A percentile compares a stretch with the other conserved stretches of the same genome.
Evolutionary conservation across 148 eudicot genomes (phyloP).

Genomic region (Chenopodium berlandieri): DNA sequence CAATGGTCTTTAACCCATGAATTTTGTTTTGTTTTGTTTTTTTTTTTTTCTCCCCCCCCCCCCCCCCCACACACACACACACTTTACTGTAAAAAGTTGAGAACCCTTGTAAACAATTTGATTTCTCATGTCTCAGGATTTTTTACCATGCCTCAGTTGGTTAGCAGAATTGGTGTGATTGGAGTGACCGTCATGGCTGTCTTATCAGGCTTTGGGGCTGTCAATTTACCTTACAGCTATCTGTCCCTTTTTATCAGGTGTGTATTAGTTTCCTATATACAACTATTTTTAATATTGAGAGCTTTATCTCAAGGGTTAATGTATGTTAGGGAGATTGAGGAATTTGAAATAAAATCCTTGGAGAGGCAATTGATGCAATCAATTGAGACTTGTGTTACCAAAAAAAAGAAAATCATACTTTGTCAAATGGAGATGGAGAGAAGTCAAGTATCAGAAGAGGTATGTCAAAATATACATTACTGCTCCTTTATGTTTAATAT

Average conservation of each 20-base stretch:
- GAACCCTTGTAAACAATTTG: neutral
- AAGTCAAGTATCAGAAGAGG: constrained; percentile 93
- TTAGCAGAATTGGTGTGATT: constrained; percentile 97
- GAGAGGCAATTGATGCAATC: constrained; percentile 99
- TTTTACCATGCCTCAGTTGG: constrained; percentile 94
- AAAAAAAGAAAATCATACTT: constrained; percentile 93
- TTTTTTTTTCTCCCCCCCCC: too few species aligned
- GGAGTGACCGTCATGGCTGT: constrained; percentile 99
- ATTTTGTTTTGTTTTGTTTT: neutral
- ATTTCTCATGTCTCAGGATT: constrained; percentile 49
- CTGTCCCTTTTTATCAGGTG: constrained; percentile 94
- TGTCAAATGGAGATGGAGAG: constrained; percentile 84
- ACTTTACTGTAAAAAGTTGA: too few species aligned
- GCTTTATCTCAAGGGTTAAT: constrained; percentile 4
- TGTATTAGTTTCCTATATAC: constrained; percentile 5
- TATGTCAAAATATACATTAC: constrained; percentile 16
- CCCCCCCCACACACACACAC: neutral
- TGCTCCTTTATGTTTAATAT: neutral
- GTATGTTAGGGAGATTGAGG: constrained; percentile 84
- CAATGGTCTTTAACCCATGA: neutral
- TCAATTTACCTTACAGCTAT: constrained; percentile 95
- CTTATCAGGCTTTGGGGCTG: constrained; percentile 97
- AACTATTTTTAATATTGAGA: neutral
- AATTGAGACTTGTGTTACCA: constrained; percentile 76
- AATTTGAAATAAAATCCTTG: constrained; percentile 81